Evolutionary conservation across 2,329 filamentous ascomycete species (phyloP).

Genomic region (Aureobasidium sp.): DNA sequence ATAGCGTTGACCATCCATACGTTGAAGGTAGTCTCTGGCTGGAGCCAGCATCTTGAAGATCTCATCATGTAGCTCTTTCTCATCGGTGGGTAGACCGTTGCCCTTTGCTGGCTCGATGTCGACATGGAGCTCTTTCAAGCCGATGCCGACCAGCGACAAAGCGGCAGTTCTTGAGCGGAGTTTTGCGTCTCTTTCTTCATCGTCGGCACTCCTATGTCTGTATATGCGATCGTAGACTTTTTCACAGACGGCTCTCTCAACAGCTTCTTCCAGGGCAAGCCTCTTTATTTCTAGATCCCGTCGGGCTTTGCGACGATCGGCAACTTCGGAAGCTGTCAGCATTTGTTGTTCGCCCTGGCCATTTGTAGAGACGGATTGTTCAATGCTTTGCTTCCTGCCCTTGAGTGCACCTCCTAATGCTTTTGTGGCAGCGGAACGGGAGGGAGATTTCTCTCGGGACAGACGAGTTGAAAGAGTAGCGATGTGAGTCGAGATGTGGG

Average conservation of each 20-base stretch:
- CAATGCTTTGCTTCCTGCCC: conserved; percentile 34
- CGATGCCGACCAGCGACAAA: conserved; percentile 83
- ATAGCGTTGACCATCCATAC: conserved; percentile 81
- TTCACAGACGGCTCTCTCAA: conserved; percentile 60
- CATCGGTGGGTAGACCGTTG: conserved; percentile 49
- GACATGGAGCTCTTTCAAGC: conserved; percentile 74
- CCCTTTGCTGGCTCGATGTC: conserved; percentile 56
- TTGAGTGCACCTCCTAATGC: conserved; percentile 48
- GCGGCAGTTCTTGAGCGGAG: conserved; percentile 90
- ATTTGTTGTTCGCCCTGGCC: conserved; percentile 67
- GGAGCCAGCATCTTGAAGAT: conserved; percentile 65
- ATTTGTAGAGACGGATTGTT: conserved; percentile 27
- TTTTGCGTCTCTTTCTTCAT: conserved; percentile 92
- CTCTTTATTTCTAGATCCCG: conserved; percentile 73
- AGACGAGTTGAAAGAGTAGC: conserved; percentile 68
- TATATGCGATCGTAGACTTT: conserved; percentile 73
- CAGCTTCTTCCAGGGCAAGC: conserved; percentile 74
- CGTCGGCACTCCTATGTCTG: conserved; percentile 82
- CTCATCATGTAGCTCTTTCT: conserved; percentile 51
- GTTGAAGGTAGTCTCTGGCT: conserved; percentile 60
- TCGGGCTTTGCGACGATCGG: conserved; percentile 69
- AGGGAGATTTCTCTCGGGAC: conserved; percentile 57
- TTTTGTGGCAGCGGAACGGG: conserved; percentile 50
- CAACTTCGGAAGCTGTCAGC: conserved; percentile 80
- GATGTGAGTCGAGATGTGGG: conserved; percentile 81